phyloP scores from a whole-genome alignment of 257 asterid species.

The Lithospermum erythrorhizon region DNA sequence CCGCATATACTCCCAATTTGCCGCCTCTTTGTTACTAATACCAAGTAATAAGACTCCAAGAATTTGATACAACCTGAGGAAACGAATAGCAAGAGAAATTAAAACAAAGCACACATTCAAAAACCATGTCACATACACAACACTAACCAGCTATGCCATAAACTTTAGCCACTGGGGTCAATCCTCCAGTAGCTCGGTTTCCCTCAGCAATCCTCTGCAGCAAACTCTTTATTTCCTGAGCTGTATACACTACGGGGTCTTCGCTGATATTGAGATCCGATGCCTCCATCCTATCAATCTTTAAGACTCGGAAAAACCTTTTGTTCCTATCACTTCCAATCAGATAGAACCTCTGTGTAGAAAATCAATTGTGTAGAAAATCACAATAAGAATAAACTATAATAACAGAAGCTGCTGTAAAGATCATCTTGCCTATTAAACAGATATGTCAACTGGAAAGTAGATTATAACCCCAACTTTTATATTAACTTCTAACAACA shows the following conservation, averaged over 20 bases:
- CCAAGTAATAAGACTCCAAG: conserved; percentile 85
- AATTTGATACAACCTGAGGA: conserved; percentile 78
- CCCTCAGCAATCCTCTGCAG: conserved; percentile 94
- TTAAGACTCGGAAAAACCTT: conserved; percentile 70
- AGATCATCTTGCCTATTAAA: too few relatives aligned
- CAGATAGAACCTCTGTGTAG: conserved; percentile 74
- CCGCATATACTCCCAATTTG: conserved; percentile 94
- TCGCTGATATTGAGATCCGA: conserved; percentile 89
- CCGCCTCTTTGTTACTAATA: conserved; percentile 80
- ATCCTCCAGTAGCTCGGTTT: conserved; percentile 95
- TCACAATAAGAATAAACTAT: background rate
- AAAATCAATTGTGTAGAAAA: conserved; percentile 17
- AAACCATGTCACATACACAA: conserved; percentile 1
- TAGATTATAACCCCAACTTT: too few relatives aligned
- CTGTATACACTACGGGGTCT: conserved; percentile 94
- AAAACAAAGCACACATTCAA: background rate
- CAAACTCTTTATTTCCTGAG: conserved; percentile 83
- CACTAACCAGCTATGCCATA: conserved; percentile 94
- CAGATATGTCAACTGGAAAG: too few relatives aligned
- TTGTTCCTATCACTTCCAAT: conserved; percentile 94
- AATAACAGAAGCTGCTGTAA: background rate
- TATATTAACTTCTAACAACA: background rate
- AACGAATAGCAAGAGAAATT: conserved; percentile 10
- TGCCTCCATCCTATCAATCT: conserved; percentile 94
- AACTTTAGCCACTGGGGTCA: conserved; percentile 78